phyloP scores from a whole-genome alignment of 1,139 yeast species.

The Blastobotrys serpentis region DNA sequence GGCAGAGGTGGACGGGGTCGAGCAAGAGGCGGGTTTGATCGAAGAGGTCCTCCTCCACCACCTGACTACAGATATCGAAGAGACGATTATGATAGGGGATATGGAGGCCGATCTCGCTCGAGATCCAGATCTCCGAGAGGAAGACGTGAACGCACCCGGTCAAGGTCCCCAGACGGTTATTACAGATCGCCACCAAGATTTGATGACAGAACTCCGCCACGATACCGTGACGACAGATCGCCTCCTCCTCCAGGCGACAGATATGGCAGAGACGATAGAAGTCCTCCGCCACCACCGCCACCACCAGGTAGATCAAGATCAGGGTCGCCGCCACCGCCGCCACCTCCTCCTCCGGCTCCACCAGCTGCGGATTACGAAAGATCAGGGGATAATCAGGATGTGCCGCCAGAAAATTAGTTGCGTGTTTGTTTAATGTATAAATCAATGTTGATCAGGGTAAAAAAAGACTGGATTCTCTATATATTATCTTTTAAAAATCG shows the following conservation, averaged over 20 bases:
- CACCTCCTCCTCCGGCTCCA: conserved; percentile 9
- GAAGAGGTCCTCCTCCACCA: conserved; percentile 37
- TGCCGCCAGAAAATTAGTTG: conserved; percentile 9
- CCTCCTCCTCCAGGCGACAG: conserved; percentile 12
- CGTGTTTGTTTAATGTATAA: not conserved
- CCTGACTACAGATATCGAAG: conserved; percentile 17
- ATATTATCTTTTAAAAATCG: not conserved
- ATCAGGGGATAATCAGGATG: not conserved
- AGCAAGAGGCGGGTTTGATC: conserved; percentile 50
- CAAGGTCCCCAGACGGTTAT: conserved; percentile 18
- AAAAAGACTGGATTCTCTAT: not conserved
- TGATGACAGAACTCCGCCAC: conserved; percentile 11
- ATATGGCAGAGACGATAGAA: conserved; percentile 11
- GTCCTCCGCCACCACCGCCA: conserved; percentile 12
- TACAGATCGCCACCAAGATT: conserved; percentile 11
- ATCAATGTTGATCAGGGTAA: not conserved
- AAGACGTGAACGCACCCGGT: conserved; percentile 17
- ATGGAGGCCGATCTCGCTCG: conserved; percentile 26
- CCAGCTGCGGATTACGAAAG: not conserved
- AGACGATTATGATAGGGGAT: conserved; percentile 22
- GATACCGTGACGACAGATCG: conserved; percentile 11
- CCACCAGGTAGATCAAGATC: conserved; percentile 7
- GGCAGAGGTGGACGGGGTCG: conserved; percentile 17
- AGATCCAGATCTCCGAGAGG: conserved; percentile 18
- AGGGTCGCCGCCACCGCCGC: conserved; percentile 11